These are phyloP conservation scores for Cokeromyces recurvatus DNA, from an alignment of 371 early-diverging fungal species.

Conservation along the genomic window DNA sequence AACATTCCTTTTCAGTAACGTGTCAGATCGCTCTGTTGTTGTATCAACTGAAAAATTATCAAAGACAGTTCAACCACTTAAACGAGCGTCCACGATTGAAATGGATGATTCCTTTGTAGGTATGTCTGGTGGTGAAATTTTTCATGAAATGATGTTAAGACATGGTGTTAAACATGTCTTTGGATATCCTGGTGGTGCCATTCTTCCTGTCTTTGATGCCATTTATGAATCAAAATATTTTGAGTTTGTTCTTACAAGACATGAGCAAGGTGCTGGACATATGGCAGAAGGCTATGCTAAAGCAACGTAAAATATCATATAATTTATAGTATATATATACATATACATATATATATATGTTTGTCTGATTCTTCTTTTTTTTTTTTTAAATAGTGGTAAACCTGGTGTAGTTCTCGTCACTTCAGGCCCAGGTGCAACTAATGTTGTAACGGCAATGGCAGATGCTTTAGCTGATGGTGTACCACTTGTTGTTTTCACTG, in stretches of 20 bases:
- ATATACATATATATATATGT: too few species aligned
- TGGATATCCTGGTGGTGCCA: conserved; percentile 97
- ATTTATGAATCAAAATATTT: conserved; percentile 94
- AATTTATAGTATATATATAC: not conserved
- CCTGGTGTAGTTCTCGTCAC: conserved; percentile 96
- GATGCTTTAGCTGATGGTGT: conserved; percentile 94
- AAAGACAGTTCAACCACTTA: conserved; percentile 24
- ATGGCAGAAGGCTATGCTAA: conserved; percentile 98
- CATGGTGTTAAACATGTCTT: conserved; percentile 91
- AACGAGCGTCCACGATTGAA: conserved; percentile 14
- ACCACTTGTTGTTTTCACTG: conserved; percentile 92
- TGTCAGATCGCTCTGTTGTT: conserved; percentile 17
- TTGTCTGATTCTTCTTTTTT: not conserved
- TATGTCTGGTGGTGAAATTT: conserved; percentile 96
- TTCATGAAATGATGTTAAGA: conserved; percentile 96
- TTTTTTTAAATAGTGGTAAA: conserved; percentile 60
- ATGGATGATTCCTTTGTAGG: conserved; percentile 83
- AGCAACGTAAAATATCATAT: conserved; percentile 62
- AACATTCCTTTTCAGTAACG: conserved; percentile 1
- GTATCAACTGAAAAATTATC: conserved; percentile 12
- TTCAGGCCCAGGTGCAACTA: conserved; percentile 97
- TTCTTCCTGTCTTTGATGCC: conserved; percentile 95
- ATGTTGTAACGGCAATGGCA: conserved; percentile 95
- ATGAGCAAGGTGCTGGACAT: conserved; percentile 98
- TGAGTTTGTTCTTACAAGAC: conserved; percentile 91